phyloP scores from a whole-genome alignment of 495 filamentous ascomycete genomes.

The Durotheca rogersii region DNA sequence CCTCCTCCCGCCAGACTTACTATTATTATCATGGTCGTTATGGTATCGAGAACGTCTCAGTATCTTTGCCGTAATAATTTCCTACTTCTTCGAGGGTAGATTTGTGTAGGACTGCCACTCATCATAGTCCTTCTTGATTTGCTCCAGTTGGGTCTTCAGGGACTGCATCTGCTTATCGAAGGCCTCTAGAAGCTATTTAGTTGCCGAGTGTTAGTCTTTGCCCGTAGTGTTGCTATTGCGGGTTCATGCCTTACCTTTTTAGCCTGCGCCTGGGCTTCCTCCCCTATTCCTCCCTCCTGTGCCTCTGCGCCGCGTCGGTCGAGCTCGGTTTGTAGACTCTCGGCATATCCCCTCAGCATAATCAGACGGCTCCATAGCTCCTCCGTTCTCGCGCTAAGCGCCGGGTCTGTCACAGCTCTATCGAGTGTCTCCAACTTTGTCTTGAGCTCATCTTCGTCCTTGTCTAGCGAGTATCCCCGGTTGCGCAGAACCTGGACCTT shows the following conservation, averaged over 20 bases:
- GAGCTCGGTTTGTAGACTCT: slow-evolving; percentile 75
- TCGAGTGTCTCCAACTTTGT: slow-evolving; percentile 79
- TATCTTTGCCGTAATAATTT: background rate
- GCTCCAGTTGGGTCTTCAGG: slow-evolving; percentile 76
- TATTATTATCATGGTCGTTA: no score
- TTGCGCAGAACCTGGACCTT: slow-evolving; percentile 92
- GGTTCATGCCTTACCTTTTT: slow-evolving; percentile 67
- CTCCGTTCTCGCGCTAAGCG: slow-evolving; percentile 77
- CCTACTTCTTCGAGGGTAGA: slow-evolving; percentile 30
- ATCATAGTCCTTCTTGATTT: slow-evolving; percentile 75
- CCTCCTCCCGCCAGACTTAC: no score
- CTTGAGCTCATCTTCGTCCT: slow-evolving; percentile 86
- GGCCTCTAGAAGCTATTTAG: slow-evolving; percentile 79
- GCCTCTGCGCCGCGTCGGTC: slow-evolving; percentile 59
- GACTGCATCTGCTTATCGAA: slow-evolving; percentile 86
- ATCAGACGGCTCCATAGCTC: slow-evolving; percentile 97
- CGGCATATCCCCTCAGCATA: slow-evolving; percentile 75
- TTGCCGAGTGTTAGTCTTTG: slow-evolving; percentile 25
- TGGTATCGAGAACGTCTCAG: slow-evolving; percentile 11
- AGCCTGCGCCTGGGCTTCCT: slow-evolving; percentile 55
- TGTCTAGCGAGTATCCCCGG: slow-evolving; percentile 86
- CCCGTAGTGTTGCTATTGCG: slow-evolving; percentile 3
- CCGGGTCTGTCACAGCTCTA: slow-evolving; percentile 75
- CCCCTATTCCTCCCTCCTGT: slow-evolving; percentile 68
- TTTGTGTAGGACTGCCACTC: slow-evolving; percentile 67